Evolutionary conservation across 306 rosid genomes (phyloP), one percentile per base, ranked within the genome.

Genomic region (Bauhinia variegata): DNA sequence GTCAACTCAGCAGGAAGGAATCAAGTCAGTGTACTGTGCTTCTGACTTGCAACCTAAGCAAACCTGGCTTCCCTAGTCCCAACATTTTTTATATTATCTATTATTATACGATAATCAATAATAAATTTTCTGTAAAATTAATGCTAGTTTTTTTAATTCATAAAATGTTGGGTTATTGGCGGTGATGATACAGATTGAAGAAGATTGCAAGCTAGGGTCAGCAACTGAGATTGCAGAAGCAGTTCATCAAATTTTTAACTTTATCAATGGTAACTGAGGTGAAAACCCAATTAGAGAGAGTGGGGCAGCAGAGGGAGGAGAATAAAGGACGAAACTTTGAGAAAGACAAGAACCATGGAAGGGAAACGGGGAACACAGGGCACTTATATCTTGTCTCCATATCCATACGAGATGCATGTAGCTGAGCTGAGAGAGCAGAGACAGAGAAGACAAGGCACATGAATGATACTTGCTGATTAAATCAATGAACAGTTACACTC

Each of bases 171-270:
- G 28, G 28, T 23, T 23, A 2, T 1, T 23, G 28, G 28, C 2
- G 47, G 48, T 69, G 51, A 46, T 34, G 50, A n/a, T 75, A 82
- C 91, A 95, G 99, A 88, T 95, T 39, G 97, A 95, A 71, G 96
- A 95, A 53, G 96, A 73, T 10, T 90, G 97, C 54, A 67, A 80
- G 73, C 78, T 90, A 73, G 77, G 87, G 58, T 73, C 96, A 58
- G 92, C 95, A 54, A 86, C 77, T 73, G 91, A 88, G 60, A 95
- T 95, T 53, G 89, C 92, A 54, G 86, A 67, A 74, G 77, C 90
- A 43, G 97, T 91, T 71, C 82, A 85, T 71, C 83, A 80, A 47
- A 85, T 90, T 68, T 84, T 91, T 65, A 82, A 76, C 78, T 75
- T 70, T 68, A 87, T 95, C 68, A 77, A 83, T 60, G 78, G 82